These are phyloP conservation scores for Mollisiaceae sp. DNA, from an alignment of 2,329 filamentous ascomycete species.

Conservation along the genomic window DNA sequence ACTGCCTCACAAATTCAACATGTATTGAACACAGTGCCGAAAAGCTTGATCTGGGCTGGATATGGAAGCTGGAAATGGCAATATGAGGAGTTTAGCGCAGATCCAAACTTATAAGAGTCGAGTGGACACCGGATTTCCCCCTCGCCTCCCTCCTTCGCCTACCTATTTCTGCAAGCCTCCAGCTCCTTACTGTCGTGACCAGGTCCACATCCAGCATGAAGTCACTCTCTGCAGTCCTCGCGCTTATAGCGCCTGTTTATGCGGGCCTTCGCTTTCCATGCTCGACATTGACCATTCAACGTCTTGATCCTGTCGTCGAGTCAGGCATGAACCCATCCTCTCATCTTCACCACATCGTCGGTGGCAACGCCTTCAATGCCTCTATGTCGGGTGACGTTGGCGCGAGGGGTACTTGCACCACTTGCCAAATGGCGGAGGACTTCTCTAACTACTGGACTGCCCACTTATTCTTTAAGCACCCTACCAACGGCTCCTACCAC, in stretches of 20 bases:
- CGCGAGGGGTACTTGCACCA: constrained; percentile 27
- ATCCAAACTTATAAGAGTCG: constrained; percentile 22
- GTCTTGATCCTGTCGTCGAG: constrained; percentile 30
- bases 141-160: constrained; percentile 12
- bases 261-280: constrained; percentile 31
- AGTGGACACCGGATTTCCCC: constrained; percentile 16
- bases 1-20: neutral
- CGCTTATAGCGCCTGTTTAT: constrained; percentile 21
- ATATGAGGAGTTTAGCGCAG: constrained; percentile 2
- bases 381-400: constrained; percentile 28
- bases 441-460: constrained; percentile 41
- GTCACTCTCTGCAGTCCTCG: constrained; percentile 18
- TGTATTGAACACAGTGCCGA: neutral
- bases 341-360: constrained; percentile 31
- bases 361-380: constrained; percentile 27
- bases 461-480: constrained; percentile 33
- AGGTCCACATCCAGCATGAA: constrained; percentile 20
- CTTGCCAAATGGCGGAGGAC: constrained; percentile 30
- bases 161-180: constrained; percentile 13
- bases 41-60: neutral
- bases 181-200: constrained; percentile 8
- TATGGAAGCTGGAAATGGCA: constrained; percentile 5
- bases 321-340: constrained; percentile 24
- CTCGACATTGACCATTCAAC: constrained; percentile 28
- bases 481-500: constrained; percentile 30